Evolutionary conservation across 2,329 filamentous ascomycete genomes (phyloP).

Genomic region (Trichoderma sp.): DNA sequence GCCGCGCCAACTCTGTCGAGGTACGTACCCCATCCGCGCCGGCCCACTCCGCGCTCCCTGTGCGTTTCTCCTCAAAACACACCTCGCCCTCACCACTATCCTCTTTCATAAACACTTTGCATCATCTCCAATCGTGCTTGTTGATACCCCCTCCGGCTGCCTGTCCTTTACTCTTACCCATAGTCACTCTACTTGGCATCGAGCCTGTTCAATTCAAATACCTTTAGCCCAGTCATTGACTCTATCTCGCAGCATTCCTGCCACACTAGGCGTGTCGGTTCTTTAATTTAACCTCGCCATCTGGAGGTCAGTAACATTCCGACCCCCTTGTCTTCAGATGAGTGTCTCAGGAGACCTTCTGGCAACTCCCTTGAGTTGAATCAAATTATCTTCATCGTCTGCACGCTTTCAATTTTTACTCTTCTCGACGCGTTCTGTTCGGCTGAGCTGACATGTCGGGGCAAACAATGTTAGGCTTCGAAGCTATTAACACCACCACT

Average conservation of each 20-base stretch:
- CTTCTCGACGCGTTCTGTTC: conserved; percentile 20
- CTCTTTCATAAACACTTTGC: conserved; percentile 36
- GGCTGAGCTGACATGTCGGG: conserved; percentile 11
- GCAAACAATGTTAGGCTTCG: background rate
- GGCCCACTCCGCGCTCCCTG: conserved; percentile 32
- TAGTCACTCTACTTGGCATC: conserved; percentile 21
- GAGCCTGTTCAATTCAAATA: conserved; percentile 30
- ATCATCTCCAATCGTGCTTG: conserved; percentile 28
- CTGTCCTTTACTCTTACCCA: conserved; percentile 19
- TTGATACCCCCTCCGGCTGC: conserved; percentile 26
- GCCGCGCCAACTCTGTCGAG: conserved; percentile 29
- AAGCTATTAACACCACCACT: conserved; percentile 1
- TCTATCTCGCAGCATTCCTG: conserved; percentile 37
- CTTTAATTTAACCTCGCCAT: conserved; percentile 32
- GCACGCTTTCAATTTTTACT: background rate
- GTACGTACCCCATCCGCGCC: conserved; percentile 34
- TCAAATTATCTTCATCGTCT: background rate
- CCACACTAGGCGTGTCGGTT: conserved; percentile 33
- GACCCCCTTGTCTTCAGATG: conserved; percentile 29
- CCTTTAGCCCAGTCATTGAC: conserved; percentile 28
- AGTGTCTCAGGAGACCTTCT: conserved; percentile 31
- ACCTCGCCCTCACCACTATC: conserved; percentile 33
- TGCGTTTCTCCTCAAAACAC: conserved; percentile 35
- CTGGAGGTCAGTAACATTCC: conserved; percentile 34
- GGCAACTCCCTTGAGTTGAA: conserved; percentile 21